Percentiles rank a stretch among this genome's conserved stretches.
These are phyloP conservation scores for Amanita phalloides DNA, from an alignment of 768 basidiomycete genomes.

Conservation along the genomic window DNA sequence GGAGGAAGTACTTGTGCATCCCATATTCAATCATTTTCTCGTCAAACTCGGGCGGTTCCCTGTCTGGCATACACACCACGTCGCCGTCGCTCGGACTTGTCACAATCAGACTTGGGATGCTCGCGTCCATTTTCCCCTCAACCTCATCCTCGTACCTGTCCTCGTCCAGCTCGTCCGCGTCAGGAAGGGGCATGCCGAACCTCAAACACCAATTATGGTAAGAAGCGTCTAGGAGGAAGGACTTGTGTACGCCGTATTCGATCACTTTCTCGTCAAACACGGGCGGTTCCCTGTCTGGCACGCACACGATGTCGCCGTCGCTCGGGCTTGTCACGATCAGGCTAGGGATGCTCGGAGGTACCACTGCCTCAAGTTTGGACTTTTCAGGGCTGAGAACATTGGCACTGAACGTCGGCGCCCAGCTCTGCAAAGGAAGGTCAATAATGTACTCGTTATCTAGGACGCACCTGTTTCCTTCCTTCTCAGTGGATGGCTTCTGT, in stretches of 20 bases:
- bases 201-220: too few relatives aligned
- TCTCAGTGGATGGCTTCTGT: neutral
- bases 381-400: neutral
- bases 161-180: too few relatives aligned
- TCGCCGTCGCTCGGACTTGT: constrained; percentile 2
- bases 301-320: too few relatives aligned
- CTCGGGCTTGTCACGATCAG: too few relatives aligned
- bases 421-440: neutral
- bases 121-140: neutral
- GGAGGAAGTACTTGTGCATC: neutral
- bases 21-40: neutral
- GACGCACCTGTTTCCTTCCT: neutral
- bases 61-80: neutral
- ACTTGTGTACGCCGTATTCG: too few relatives aligned
- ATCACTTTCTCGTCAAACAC: too few relatives aligned
- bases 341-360: neutral
- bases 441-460: neutral
- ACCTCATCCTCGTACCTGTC: too few relatives aligned
- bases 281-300: too few relatives aligned
- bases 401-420: neutral
- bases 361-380: neutral
- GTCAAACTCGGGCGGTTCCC: neutral
- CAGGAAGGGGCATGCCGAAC: too few relatives aligned
- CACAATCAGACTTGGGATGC: neutral
- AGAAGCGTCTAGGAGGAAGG: too few relatives aligned